These are phyloP conservation scores for Streptanthus diversifolius DNA, from an alignment of 345 rosid genomes.

Conservation along the genomic window DNA sequence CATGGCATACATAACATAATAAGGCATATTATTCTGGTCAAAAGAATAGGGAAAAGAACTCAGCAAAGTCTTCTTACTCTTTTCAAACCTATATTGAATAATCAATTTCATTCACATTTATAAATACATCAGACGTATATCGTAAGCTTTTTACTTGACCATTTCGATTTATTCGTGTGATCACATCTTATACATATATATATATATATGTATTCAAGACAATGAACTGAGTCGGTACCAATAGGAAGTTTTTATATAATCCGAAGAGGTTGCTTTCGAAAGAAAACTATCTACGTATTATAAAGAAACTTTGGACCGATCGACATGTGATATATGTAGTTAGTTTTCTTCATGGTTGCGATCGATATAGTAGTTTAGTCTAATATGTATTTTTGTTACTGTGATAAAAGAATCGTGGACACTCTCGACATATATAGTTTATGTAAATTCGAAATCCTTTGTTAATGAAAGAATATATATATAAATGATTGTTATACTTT, in stretches of 20 bases:
- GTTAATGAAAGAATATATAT: background rate
- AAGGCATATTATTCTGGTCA: slow-evolving; percentile 14
- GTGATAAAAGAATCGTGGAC: background rate
- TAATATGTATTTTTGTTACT: background rate
- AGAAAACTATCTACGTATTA: background rate
- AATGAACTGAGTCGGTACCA: background rate
- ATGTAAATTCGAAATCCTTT: background rate
- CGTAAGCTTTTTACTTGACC: background rate
- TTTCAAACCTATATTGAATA: background rate
- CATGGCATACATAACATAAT: background rate
- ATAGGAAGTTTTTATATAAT: background rate
- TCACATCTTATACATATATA: slow-evolving; percentile 9
- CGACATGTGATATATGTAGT: background rate
- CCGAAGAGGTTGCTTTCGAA: background rate
- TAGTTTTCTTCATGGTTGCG: background rate
- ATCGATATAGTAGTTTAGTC: background rate
- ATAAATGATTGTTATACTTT: background rate
- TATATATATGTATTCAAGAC: too few species aligned
- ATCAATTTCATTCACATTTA: background rate
- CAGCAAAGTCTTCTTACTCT: background rate
- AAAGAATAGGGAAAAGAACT: slow-evolving; percentile 14
- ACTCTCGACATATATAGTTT: background rate
- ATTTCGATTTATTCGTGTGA: slow-evolving; percentile 3
- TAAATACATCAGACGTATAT: background rate
- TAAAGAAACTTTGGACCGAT: background rate